Evolutionary conservation across 306 rosid genomes (phyloP), one percentile per base, ranked within the genome.

Genomic region (Mimosa pudica): DNA sequence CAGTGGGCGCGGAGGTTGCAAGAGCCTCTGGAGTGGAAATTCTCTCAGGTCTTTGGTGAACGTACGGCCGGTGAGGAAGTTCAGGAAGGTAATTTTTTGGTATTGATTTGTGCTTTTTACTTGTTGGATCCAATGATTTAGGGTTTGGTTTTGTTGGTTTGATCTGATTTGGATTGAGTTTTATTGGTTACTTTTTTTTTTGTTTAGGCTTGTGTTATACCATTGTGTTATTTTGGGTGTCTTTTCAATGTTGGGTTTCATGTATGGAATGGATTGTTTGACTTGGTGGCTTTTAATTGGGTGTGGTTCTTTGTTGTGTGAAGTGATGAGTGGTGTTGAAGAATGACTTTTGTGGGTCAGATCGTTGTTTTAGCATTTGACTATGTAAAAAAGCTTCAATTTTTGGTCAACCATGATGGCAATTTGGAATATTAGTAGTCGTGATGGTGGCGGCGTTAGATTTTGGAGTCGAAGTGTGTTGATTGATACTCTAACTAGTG

Each of bases 51-150:
- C 12, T 96, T 96, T 65, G 99, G 99, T 17, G 99, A 96, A 85
- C 97, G 99, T 35, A 75, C 98, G 55, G 99, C 93, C 63, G 99
- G 99, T 32, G 99, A 96, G 78, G 99, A 96, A 85, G 99, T 96
- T 68, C 99, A 96, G 88, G 99, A 96, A 96, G 99, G 99, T 96
- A 86, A 79, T 66, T 82, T 49, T n/a, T n/a, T 76, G 45, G 13
- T 54, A 42, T n/a, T n/a, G n/a, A 69, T 14, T 8, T 32, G 10
- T 57, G 42, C 7, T 17, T 18, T 17, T 64, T 68, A 54, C 61
- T 71, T 76, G 79, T 81, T 77, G 96, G 98, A 92, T 95, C 98
- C 98, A 86, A 81, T 88, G 77, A 83, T 81, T 89, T 84, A 91
- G 92, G 97, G 94, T 79, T 90, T 87, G 85, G 68, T 87, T 84